phyloP scores from a whole-genome alignment of 129 eudicot genomes.

The Artemisia argyi region DNA sequence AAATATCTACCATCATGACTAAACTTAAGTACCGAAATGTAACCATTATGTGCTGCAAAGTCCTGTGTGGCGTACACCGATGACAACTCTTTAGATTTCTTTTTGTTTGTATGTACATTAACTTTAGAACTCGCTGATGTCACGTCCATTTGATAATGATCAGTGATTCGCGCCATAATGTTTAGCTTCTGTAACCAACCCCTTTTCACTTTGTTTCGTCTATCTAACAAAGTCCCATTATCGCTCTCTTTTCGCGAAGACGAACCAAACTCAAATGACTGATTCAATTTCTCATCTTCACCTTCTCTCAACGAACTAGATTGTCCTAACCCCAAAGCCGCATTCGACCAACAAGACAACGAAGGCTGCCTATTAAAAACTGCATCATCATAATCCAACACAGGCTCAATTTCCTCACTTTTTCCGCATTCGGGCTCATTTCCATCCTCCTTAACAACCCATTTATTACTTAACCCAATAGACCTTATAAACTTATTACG shows the following conservation, averaged over 20 bases:
- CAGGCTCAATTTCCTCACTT: too few species aligned
- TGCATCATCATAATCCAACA: conserved; percentile 30
- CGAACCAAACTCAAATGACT: conserved; percentile 49
- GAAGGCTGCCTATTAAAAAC: conserved; percentile 41
- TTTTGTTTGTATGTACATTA: conserved; percentile 45
- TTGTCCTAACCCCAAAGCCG: conserved; percentile 20
- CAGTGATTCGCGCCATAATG: conserved; percentile 37
- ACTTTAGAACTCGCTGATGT: conserved; percentile 16
- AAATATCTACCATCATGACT: conserved; percentile 79
- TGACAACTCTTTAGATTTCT: conserved; percentile 66
- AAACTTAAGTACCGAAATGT: conserved; percentile 70
- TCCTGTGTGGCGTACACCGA: conserved; percentile 67
- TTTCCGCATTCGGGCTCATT: conserved; percentile 33
- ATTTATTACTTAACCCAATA: conserved; percentile 47
- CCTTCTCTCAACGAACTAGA: conserved; percentile 33
- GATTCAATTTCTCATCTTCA: conserved; percentile 40
- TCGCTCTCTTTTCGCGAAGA: conserved; percentile 42
- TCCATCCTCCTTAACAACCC: conserved; percentile 36
- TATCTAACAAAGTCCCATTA: conserved; percentile 18
- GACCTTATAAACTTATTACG: conserved; percentile 53
- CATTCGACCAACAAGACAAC: conserved; percentile 33
- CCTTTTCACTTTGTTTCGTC: conserved; percentile 47
- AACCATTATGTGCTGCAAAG: conserved; percentile 72
- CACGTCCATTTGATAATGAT: conserved; percentile 24
- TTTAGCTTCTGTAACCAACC: conserved; percentile 63